phyloP scores from a whole-genome alignment of 2,329 filamentous ascomycete genomes.

The Xylariaceae sp. region DNA sequence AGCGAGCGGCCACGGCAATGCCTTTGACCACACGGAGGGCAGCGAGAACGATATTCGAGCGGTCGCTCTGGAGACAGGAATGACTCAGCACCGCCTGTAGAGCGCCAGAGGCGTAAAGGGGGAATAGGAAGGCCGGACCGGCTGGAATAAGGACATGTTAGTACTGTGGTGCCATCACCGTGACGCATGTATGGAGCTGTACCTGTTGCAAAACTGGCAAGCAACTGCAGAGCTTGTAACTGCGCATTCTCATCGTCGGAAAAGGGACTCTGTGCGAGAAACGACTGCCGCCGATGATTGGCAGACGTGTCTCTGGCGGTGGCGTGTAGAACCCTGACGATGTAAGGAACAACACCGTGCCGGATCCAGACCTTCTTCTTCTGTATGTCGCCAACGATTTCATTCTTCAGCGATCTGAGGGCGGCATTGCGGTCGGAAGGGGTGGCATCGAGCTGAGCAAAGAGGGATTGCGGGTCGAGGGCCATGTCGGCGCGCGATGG shows the following conservation, averaged over 20 bases:
- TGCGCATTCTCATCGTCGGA: slow-evolving; percentile 64
- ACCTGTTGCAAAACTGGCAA: slow-evolving; percentile 84
- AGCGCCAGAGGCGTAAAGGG: slow-evolving; percentile 64
- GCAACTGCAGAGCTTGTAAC: slow-evolving; percentile 77
- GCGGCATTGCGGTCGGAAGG: slow-evolving; percentile 53
- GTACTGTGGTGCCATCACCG: slow-evolving; percentile 9
- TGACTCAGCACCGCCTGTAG: slow-evolving; percentile 68
- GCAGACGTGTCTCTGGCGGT: slow-evolving; percentile 34
- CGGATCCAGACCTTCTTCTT: slow-evolving; percentile 77
- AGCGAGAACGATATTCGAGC: slow-evolving; percentile 64
- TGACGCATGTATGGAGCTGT: slow-evolving; percentile 24
- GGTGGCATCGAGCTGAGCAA: slow-evolving; percentile 41
- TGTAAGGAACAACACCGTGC: slow-evolving; percentile 62
- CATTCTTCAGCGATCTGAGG: slow-evolving; percentile 77
- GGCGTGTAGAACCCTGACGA: slow-evolving; percentile 44
- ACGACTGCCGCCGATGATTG: slow-evolving; percentile 35
- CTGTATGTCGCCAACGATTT: slow-evolving; percentile 81
- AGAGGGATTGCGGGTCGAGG: slow-evolving; percentile 22
- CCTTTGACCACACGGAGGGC: slow-evolving; percentile 71
- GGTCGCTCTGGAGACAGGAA: slow-evolving; percentile 61
- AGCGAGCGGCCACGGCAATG: slow-evolving; percentile 61
- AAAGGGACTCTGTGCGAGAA: slow-evolving; percentile 36
- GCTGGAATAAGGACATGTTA: slow-evolving; percentile 45
- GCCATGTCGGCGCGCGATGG: slow-evolving; percentile 20
- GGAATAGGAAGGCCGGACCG: slow-evolving; percentile 72